Base-by-base conservation (phyloP, 2,329 filamentous ascomycete genomes). In the Juglanconis sp. region DNA sequence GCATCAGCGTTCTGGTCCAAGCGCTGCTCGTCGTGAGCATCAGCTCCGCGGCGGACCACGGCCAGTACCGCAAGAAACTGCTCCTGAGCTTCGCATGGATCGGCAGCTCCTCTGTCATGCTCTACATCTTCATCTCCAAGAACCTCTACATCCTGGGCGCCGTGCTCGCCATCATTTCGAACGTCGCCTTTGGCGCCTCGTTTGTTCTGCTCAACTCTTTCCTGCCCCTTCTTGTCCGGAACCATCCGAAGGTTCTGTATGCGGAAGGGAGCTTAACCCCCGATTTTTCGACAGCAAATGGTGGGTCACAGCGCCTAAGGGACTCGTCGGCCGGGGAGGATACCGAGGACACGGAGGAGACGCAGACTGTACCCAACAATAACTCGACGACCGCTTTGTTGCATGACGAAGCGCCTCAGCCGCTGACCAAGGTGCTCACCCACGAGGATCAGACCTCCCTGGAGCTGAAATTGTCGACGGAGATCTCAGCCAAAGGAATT, bases 121-220 rank as follows among this genome's bases (percentile, higher is more conserved):
- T 90, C 4, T 98, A 96, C 76, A 83, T 99, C 53, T 87, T 89
- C 32, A 81, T 97, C 56, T 83, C 84, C 46, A 88, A 91, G 34
- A 81, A 84, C 49, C 79, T 91, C 9, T 98, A 96, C 70, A 70
- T 96, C 3, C 74, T 98, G 10, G 94, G 90, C 49, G 91, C 90
- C 3, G 65, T 98, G 2, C 81, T 96, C 62, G 93, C 95, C 35
- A 91, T 98, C 65, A 79, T 98, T 53, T 90, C 93, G 40, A 98
- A 98, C 72, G 96, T 92, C 1, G 94, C 92, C 49, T 96, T 97
- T 70, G 95, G 95, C 30, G 92, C 93, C 15, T 96, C 92, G 0
- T 98, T 96, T 72, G 95, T 99, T 3, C 82, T 99, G 11, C 79
- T 99, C 50, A 99, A 99, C 76, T 96, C 93, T 0, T 99, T 97